Evolutionary conservation across 768 basidiomycete species (phyloP).

Genomic region (Boletus speciosus): DNA sequence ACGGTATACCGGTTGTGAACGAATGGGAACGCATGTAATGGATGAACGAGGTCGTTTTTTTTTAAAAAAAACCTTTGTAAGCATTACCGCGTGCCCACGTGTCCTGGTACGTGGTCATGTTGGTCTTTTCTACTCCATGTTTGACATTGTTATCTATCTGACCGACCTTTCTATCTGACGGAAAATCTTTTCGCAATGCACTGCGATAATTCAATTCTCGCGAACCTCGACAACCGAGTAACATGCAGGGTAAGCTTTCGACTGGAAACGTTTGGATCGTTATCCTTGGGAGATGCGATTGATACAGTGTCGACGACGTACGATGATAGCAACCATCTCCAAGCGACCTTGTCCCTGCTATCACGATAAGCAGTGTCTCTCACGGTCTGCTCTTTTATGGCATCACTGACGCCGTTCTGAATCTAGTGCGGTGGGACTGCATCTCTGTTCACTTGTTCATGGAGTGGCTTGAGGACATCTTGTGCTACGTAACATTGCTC

Average conservation of each 20-base stretch:
- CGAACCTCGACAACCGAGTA: not conserved
- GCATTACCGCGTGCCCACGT: not conserved
- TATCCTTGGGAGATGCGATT: not conserved
- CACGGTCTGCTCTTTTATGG: not conserved
- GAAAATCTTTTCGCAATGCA: conserved; percentile 2
- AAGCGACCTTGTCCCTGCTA: not conserved
- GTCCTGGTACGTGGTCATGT: conserved; percentile 3
- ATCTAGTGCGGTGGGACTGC: no score
- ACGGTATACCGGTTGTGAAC: conserved; percentile 32
- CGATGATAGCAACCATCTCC: not conserved
- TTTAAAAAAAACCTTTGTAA: no score
- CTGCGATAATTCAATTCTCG: not conserved
- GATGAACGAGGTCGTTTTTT: not conserved
- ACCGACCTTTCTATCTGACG: conserved; percentile 1
- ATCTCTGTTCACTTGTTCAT: no score
- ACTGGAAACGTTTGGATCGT: not conserved
- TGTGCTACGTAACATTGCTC: no score
- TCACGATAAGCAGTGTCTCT: not conserved
- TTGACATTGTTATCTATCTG: not conserved
- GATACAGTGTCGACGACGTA: not conserved
- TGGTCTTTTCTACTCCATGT: not conserved
- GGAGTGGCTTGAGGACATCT: no score
- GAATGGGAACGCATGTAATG: not conserved
- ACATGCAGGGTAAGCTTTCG: not conserved
- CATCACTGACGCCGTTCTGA: not conserved